These are phyloP conservation scores for Sextonia rubra DNA, from an alignment of 164 flowering plant genomes.

Conservation along the genomic window DNA sequence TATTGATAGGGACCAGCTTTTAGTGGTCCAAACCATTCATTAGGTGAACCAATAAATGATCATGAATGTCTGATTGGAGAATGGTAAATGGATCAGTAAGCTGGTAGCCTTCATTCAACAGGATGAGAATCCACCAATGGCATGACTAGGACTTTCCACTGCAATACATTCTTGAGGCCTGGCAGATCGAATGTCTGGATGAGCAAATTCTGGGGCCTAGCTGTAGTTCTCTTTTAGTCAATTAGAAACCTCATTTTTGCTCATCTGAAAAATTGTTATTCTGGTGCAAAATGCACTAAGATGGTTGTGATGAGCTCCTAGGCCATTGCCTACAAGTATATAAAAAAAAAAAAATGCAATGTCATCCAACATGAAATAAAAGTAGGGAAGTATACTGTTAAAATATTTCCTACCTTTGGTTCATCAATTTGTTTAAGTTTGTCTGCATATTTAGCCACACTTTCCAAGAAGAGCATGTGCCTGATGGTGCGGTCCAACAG, in stretches of 20 bases:
- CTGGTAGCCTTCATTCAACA: not conserved
- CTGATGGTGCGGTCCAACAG: conserved; percentile 88
- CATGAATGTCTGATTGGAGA: not conserved
- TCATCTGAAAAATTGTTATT: not conserved
- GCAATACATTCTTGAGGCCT: not conserved
- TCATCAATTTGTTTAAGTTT: conserved; percentile 70
- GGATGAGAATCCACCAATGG: not conserved
- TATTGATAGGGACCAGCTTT: not conserved
- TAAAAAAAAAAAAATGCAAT: not conserved
- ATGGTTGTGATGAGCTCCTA: not conserved
- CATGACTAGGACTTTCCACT: not conserved
- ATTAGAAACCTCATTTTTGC: too few relatives aligned
- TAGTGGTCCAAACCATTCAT: not conserved
- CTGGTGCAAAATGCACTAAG: conserved; percentile 1
- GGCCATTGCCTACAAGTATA: too few relatives aligned
- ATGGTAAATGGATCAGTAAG: not conserved
- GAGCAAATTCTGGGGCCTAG: not conserved
- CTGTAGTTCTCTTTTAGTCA: too few relatives aligned
- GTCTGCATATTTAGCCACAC: conserved; percentile 91
- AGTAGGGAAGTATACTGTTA: too few relatives aligned
- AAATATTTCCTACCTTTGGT: conserved; percentile 51
- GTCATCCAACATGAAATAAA: too few relatives aligned
- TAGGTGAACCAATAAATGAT: not conserved
- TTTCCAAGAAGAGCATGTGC: conserved; percentile 98
- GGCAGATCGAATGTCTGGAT: not conserved